Evolutionary conservation across 2,329 filamentous ascomycete species (phyloP), one percentile per base, ranked within the genome.

Genomic region (Claviceps digitariae): DNA sequence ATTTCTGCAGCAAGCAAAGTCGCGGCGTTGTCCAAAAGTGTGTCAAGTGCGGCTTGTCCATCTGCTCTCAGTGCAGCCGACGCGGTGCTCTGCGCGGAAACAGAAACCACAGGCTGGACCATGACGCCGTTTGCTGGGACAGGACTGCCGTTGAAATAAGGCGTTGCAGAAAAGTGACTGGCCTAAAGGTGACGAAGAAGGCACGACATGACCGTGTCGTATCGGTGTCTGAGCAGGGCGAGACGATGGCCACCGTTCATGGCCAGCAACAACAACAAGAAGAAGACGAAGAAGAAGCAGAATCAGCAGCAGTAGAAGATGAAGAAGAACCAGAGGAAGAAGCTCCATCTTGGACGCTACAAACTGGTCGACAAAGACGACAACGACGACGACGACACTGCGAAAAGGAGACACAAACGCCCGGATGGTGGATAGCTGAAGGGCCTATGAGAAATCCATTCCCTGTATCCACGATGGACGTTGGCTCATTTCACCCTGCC

Each of bases 1-100:
- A 64, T 48, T 51, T 60, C 46, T 64, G 62, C 49, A 54, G 58
- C 36, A 55, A 31, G 6, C 57, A 60, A 25, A 54, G 62, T 15
- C 58, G 60, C 17, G 60, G 59, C 27, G 57, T 59, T 1, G 55
- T 64, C 1, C 59, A 61, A 36, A 61, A 59, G 41, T 64, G 62
- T 43, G 23, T 52, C 13, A 44, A 55, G 20, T 64, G 62, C 56
- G 58, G 58, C 31, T 50, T 64, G 10, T 58, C 58, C 12, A 56
- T 63, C n/a, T 64, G 62, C 51, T 48, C 27, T 5, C 48, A 47
- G 1, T 64, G 62, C 53, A 58, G 60, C 41, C 34, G 52, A 4
- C 20, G 34, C 5, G 57, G 51, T 34, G 52, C 53, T 23, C 49
- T 63, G 12, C 25, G 46, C n/a, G 53, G 20, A 9, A 58, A 62